Base-by-base conservation (phyloP, 306 rosid genomes). In the Sesbania bispinosa region DNA sequence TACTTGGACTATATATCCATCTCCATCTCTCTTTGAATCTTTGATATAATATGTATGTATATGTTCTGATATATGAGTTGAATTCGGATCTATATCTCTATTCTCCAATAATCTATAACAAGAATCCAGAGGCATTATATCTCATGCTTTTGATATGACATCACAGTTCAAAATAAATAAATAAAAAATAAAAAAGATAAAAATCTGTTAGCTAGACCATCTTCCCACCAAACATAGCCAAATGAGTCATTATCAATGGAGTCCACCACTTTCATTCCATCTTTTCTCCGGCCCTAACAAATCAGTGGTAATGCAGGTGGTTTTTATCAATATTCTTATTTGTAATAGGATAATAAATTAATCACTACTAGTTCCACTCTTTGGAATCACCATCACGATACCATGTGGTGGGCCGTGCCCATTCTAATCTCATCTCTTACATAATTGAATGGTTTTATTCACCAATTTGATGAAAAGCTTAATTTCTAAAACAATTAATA, bases 51-150 rank as follows among this genome's bases (percentile, higher is more conserved):
- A n/a, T n/a, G n/a, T n/a, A n/a, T n/a, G n/a, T n/a, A n/a, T n/a
- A n/a, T n/a, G n/a, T n/a, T n/a, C n/a, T n/a, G n/a, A n/a, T n/a
- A n/a, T n/a, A n/a, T n/a, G n/a, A n/a, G n/a, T n/a, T 18, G 20
- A 68, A 27, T 43, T 67, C 33, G 35, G 67, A 63, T 43, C 53
- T 43, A 24, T 38, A 20, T 62, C n/a, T n/a, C 45, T 11, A 35
- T 35, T 35, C 3, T 48, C 60, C 39, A 39, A n/a, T 19, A 18
- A 18, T 53, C 48, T 50, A 42, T 23, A 24, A 42, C 55, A 60
- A 67, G 76, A 77, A 57, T 76, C 75, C 62, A 43, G 43, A 67
- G 64, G 52, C 68, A 42, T 35, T 67, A 5, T n/a, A n/a, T 35
- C 13, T 42, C 52, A 15, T 42, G 46, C 54, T 27, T 21, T 52